These are phyloP conservation scores for Stylonectria norvegica DNA, from an alignment of 2,329 filamentous ascomycete species.

Conservation along the genomic window DNA sequence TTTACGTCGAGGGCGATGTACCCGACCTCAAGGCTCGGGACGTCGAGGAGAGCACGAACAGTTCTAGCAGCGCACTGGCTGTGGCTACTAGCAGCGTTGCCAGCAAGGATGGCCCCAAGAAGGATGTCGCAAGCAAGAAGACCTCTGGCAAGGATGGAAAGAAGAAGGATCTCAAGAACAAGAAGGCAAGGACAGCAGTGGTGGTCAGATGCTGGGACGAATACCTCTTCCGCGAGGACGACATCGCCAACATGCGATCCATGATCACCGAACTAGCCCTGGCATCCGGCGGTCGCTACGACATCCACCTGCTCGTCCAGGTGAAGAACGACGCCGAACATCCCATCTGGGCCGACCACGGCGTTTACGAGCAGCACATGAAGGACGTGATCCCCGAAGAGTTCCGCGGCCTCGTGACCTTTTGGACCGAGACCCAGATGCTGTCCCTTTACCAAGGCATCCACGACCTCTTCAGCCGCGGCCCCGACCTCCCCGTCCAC, in stretches of 20 bases:
- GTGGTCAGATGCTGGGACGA: slow-evolving; percentile 81
- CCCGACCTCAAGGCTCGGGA: slow-evolving; percentile 11
- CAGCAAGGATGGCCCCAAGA: slow-evolving; percentile 1
- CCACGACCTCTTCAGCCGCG: slow-evolving; percentile 67
- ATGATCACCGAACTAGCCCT: slow-evolving; percentile 80
- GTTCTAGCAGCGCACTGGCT: too few relatives aligned
- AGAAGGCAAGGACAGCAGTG: slow-evolving; percentile 59
- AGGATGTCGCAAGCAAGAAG: too few relatives aligned
- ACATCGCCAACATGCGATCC: slow-evolving; percentile 76
- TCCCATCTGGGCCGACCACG: slow-evolving; percentile 74
- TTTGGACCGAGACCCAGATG: slow-evolving; percentile 97
- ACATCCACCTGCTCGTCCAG: slow-evolving; percentile 81
- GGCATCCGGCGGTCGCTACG: slow-evolving; percentile 80
- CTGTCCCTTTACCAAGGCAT: slow-evolving; percentile 83
- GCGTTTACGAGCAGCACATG: slow-evolving; percentile 64
- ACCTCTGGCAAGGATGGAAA: not conserved
- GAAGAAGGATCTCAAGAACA: slow-evolving; percentile 5
- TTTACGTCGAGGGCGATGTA: slow-evolving; percentile 44
- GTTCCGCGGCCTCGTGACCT: slow-evolving; percentile 80
- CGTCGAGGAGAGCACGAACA: slow-evolving; percentile 12
- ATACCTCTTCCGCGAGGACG: slow-evolving; percentile 74
- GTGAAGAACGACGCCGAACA: slow-evolving; percentile 72
- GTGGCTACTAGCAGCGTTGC: slow-evolving; percentile 8
- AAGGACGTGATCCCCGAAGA: slow-evolving; percentile 72
- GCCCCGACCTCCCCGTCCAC: slow-evolving; percentile 72